Percentiles rank a stretch among this genome's conserved stretches.
Conservation (phyloP, 345 rosid species). For the Ricinus communis region DNA sequence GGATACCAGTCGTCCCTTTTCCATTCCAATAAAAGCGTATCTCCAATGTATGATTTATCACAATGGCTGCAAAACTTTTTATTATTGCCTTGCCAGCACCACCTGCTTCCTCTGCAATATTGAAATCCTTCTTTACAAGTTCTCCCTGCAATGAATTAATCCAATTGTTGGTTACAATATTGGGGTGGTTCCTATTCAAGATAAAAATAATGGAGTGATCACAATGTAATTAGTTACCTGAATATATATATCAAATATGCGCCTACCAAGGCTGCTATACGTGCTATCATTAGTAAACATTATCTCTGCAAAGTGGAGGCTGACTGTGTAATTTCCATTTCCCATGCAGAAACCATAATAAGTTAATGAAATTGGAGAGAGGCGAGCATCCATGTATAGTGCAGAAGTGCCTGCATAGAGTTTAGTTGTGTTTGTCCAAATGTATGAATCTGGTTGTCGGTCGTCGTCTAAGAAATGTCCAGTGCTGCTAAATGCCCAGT, state of each 20-base stretch:
- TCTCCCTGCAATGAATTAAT: background rate
- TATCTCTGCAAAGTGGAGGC: conserved; percentile 21
- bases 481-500: conserved; percentile 22
- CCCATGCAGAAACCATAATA: conserved; percentile 19
- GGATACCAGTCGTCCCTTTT: conserved; percentile 19
- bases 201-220: background rate
- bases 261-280: conserved; percentile 18
- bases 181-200: background rate
- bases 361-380: conserved; percentile 15
- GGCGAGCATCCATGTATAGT: conserved; percentile 8
- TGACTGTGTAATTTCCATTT: conserved; percentile 21
- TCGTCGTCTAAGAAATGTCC: conserved; percentile 14
- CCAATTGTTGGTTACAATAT: background rate
- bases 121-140: conserved; percentile 9
- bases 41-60: conserved; percentile 6
- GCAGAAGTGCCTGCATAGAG: background rate
- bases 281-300: conserved; percentile 9
- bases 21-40: conserved; percentile 27
- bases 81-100: conserved; percentile 12
- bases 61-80: conserved; percentile 14
- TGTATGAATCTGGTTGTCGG: background rate
- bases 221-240: conserved; percentile 2
- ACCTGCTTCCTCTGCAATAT: conserved; percentile 14
- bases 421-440: background rate
- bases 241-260: conserved; percentile 15